phyloP scores from a whole-genome alignment of 2,329 filamentous ascomycete genomes.

The Sporothrix inflata region DNA sequence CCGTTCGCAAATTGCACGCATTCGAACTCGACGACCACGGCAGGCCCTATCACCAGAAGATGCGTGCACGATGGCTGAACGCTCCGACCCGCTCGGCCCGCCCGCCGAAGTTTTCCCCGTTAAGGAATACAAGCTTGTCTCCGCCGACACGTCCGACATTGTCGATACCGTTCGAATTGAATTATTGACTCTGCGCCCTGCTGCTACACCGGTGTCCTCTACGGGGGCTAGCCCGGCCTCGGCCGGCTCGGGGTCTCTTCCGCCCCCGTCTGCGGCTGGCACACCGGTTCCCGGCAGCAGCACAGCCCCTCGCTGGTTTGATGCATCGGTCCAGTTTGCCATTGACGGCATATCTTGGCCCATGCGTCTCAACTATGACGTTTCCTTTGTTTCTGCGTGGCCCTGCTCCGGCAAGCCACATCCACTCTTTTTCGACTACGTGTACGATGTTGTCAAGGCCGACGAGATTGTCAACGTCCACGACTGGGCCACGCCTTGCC shows the following conservation, averaged over 20 bases:
- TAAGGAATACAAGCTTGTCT: constrained; percentile 66
- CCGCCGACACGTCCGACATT: constrained; percentile 64
- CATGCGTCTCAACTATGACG: constrained; percentile 64
- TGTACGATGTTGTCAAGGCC: constrained; percentile 60
- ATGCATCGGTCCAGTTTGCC: constrained; percentile 66
- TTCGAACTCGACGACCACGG: constrained; percentile 63
- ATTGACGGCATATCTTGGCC: constrained; percentile 67
- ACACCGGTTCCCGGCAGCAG: constrained; percentile 18
- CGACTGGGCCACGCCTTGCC: constrained; percentile 63
- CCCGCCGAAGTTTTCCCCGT: constrained; percentile 65
- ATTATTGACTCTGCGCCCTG: constrained; percentile 60
- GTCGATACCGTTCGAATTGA: constrained; percentile 72
- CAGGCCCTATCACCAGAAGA: constrained; percentile 61
- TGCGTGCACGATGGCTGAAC: constrained; percentile 66
- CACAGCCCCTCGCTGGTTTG: constrained; percentile 51
- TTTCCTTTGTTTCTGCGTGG: constrained; percentile 68
- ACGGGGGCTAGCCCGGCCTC: constrained; percentile 23
- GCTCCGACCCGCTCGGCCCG: constrained; percentile 71
- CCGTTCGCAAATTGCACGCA: constrained; percentile 70
- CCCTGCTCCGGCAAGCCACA: constrained; percentile 67
- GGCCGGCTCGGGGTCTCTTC: constrained; percentile 18
- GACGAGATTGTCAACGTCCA: constrained; percentile 68
- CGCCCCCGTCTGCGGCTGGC: constrained; percentile 14
- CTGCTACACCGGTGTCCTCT: constrained; percentile 7
- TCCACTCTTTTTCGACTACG: constrained; percentile 73